Base-by-base conservation (phyloP, 116 monocot species). In the Trichopus zeylanicus region DNA sequence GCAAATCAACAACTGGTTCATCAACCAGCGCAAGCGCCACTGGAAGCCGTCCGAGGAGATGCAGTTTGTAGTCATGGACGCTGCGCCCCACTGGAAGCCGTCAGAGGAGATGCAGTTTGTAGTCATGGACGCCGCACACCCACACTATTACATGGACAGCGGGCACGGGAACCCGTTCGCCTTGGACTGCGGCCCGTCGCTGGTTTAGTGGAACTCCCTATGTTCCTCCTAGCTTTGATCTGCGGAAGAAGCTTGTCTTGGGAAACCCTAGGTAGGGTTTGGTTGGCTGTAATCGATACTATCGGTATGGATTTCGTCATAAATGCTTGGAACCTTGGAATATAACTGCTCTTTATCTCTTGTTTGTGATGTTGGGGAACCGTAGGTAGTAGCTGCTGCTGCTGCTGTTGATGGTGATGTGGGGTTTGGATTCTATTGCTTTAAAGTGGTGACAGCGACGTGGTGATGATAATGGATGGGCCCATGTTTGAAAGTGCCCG, bases 1-100 rank as follows among this genome's bases (percentile, higher is more conserved):
- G 63, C 78, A 78, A 48, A 78, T 78, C 49, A 78, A 78, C 68
- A 78, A 78, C 53, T 78, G 78, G 78, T 78, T 78, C 61, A 78
- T 78, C 57, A 78, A 78, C 39, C 78, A 78, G 61, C 53, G 79
- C 57, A 79, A 79, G 53, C 74, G 79, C 4, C 79, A 79, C 57
- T 79, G 79, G 79, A 79, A 78, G 32, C 78, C 78, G 0, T 63
- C 78, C 2, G 78, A 78, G 47, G 78, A 78, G 48, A 73, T 78
- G 78, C 78, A 64, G 69, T 73, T 69, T 34, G 73, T 69, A 1
- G 67, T n/a, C n/a, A n/a, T n/a, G n/a, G n/a, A n/a, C n/a, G n/a
- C n/a, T n/a, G n/a, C n/a, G 55, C 73, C 73, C 5, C 78, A 78
- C 55, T 78, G 78, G 78, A 78, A 79, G 37, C 79, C 79, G 0